A percentile compares a stretch with the other conserved stretches of the same genome.
phyloP scores from a whole-genome alignment of 2,329 filamentous ascomycete species.

The Colletotrichum musicola region DNA sequence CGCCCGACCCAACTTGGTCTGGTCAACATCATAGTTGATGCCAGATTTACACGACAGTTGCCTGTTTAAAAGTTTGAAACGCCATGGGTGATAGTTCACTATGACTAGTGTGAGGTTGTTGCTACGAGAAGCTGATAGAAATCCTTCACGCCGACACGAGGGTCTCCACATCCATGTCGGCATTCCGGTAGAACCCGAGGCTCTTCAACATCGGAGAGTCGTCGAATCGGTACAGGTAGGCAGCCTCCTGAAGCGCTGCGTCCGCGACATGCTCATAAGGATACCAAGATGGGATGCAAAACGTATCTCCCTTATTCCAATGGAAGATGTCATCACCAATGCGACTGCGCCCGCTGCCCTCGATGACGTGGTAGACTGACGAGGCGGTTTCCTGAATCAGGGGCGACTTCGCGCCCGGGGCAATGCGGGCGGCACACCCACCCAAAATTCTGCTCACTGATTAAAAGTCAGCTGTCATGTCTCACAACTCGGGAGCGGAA shows the following conservation, averaged over 20 bases:
- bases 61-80: background rate
- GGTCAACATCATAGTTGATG: too few relatives aligned
- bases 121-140: background rate
- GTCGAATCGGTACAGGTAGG: conserved; percentile 66
- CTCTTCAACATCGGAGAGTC: conserved; percentile 67
- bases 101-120: too few relatives aligned
- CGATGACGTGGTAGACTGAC: conserved; percentile 65
- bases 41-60: too few relatives aligned
- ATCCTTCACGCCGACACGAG: conserved; percentile 46
- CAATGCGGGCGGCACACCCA: conserved; percentile 59
- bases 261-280: conserved; percentile 60
- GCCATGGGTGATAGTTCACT: background rate
- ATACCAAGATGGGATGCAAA: conserved; percentile 67
- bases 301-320: conserved; percentile 67
- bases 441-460: conserved; percentile 61
- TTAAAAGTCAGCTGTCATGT: background rate
- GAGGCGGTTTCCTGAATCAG: conserved; percentile 62
- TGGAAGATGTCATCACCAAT: conserved; percentile 52
- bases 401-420: conserved; percentile 51
- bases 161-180: conserved; percentile 54
- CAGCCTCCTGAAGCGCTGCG: conserved; percentile 43
- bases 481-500: background rate
- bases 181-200: conserved; percentile 62
- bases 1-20: too few relatives aligned
- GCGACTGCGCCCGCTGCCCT: conserved; percentile 56